Percentiles rank a stretch among this genome's conserved stretches.
phyloP scores from a whole-genome alignment of 352 stramenopile genomes.

The Globisporangium splendens region DNA sequence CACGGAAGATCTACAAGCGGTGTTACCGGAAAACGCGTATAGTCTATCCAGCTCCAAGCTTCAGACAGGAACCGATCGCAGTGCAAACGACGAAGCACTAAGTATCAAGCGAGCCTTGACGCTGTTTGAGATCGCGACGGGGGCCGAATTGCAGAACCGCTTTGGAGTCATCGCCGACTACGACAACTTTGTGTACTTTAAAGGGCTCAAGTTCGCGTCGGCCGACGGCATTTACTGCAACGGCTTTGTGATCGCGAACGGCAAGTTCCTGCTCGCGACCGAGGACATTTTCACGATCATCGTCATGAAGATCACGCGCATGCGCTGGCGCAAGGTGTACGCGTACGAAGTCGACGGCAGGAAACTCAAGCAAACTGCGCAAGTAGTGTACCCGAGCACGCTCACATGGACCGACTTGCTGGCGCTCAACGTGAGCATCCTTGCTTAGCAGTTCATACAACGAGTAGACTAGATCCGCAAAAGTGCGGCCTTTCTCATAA shows the following conservation, averaged over 20 bases:
- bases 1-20: not conserved
- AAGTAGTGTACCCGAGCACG: conserved; percentile 27
- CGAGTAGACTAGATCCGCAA: too few relatives aligned
- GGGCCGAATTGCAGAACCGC: conserved; percentile 14
- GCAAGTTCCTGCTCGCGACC: conserved; percentile 26
- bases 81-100: too few relatives aligned
- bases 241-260: conserved; percentile 36
- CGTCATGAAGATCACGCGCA: conserved; percentile 19
- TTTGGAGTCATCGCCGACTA: conserved; percentile 12
- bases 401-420: conserved; percentile 17
- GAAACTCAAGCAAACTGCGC: conserved; percentile 27
- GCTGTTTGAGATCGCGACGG: conserved; percentile 24
- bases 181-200: conserved; percentile 19
- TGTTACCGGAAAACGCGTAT: not conserved
- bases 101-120: too few relatives aligned
- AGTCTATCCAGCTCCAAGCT: too few relatives aligned
- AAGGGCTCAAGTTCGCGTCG: conserved; percentile 33
- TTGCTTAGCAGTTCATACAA: conserved; percentile 15
- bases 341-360: conserved; percentile 28
- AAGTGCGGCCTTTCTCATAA: too few relatives aligned
- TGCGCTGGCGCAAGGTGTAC: conserved; percentile 20
- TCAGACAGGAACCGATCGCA: too few relatives aligned
- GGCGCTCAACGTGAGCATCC: conserved; percentile 20
- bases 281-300: conserved; percentile 21
- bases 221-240: conserved; percentile 28